These are phyloP conservation scores for Trichophyton schoenleinii DNA, from an alignment of 2,329 filamentous ascomycete species.

Conservation along the genomic window DNA sequence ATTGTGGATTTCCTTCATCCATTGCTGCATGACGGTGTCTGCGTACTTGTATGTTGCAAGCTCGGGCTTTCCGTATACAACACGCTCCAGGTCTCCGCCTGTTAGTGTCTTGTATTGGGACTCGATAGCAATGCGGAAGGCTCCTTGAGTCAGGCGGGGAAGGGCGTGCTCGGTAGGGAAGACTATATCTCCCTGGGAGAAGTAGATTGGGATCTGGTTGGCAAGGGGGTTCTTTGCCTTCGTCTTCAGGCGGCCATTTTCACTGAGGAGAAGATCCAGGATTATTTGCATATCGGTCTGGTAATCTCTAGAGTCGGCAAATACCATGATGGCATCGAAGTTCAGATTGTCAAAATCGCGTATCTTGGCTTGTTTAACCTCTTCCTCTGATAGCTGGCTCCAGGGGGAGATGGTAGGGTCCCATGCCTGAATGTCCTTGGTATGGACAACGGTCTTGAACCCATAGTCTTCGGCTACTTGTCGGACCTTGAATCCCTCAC, in stretches of 20 bases:
- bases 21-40: constrained; percentile 57
- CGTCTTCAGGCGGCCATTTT: constrained; percentile 55
- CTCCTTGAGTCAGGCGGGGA: constrained; percentile 59
- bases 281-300: constrained; percentile 66
- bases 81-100: constrained; percentile 58
- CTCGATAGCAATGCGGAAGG: constrained; percentile 63
- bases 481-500: constrained; percentile 61
- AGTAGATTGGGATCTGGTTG: constrained; percentile 62
- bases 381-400: constrained; percentile 53
- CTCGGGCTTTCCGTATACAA: constrained; percentile 65
- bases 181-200: constrained; percentile 52
- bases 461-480: constrained; percentile 62
- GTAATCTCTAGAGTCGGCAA: constrained; percentile 62
- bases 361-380: constrained; percentile 54
- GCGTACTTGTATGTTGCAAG: constrained; percentile 67
- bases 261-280: constrained; percentile 56
- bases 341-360: constrained; percentile 60
- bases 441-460: constrained; percentile 60
- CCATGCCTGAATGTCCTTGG: constrained; percentile 61
- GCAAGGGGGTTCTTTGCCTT: constrained; percentile 52
- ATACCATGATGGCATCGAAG: constrained; percentile 63
- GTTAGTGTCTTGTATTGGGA: constrained; percentile 53
- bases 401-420: constrained; percentile 58
- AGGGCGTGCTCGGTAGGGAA: constrained; percentile 52
- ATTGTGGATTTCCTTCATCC: constrained; percentile 65